Percentiles rank a stretch among this genome's conserved stretches.
Evolutionary conservation across 208 protist genomes (phyloP).

Genomic region (Leishmania braziliensis): DNA sequence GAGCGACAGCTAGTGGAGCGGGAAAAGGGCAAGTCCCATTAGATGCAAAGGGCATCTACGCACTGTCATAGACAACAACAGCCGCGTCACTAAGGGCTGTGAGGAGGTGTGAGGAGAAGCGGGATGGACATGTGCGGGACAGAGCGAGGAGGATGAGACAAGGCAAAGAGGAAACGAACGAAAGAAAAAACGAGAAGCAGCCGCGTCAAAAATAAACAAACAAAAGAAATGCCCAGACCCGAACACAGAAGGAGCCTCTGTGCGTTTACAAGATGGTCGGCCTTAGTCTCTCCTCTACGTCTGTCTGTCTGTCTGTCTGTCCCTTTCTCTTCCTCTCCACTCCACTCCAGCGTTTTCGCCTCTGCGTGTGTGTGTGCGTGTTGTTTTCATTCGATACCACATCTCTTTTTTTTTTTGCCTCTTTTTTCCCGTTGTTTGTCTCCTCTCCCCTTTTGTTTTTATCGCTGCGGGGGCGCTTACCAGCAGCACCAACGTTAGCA

Average conservation of each 20-base stretch:
- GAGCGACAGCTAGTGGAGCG: neutral
- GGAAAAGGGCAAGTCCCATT: neutral
- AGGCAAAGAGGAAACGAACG: neutral
- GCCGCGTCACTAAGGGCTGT: neutral
- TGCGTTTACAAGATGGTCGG: neutral
- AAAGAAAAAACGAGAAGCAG: neutral
- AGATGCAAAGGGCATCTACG: neutral
- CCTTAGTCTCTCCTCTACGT: neutral
- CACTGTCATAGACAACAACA: neutral
- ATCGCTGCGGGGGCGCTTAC: neutral
- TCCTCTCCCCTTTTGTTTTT: slow-evolving; percentile 12
- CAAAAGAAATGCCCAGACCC: neutral
- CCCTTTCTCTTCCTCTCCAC: no score
- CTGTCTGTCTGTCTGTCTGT: neutral
- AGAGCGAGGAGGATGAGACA: neutral
- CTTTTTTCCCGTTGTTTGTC: neutral
- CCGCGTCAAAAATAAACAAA: neutral
- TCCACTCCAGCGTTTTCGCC: no score
- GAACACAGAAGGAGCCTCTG: neutral
- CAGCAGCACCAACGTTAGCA: neutral
- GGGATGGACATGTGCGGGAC: neutral
- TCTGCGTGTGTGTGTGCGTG: neutral
- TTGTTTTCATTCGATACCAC: neutral
- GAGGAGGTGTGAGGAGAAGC: no score
- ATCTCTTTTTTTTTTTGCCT: slow-evolving; percentile 11